Evolutionary conservation across 2,329 filamentous ascomycete species (phyloP).

Genomic region (Iodosphaeria phyllophila): DNA sequence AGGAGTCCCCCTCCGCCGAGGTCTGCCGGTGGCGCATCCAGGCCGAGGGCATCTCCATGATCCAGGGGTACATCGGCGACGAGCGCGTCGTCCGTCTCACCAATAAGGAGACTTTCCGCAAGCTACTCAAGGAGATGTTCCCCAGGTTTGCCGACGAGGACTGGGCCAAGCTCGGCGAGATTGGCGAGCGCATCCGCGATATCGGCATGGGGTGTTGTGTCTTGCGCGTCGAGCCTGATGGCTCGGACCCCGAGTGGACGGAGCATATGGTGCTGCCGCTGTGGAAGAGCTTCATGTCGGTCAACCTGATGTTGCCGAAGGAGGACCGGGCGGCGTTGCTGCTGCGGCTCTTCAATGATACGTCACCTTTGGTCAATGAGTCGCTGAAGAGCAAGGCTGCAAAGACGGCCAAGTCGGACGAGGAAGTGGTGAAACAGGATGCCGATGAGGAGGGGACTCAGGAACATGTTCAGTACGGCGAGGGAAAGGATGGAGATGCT

Average conservation of each 20-base stretch:
- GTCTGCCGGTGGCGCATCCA: slow-evolving; percentile 93
- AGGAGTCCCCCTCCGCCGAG: slow-evolving; percentile 72
- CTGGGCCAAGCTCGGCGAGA: slow-evolving; percentile 66
- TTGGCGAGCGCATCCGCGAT: slow-evolving; percentile 63
- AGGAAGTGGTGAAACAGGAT: slow-evolving; percentile 15
- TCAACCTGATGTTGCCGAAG: slow-evolving; percentile 97
- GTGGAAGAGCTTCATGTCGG: slow-evolving; percentile 79
- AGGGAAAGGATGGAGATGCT: slow-evolving; percentile 1
- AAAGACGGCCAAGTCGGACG: slow-evolving; percentile 17
- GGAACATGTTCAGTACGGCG: no score
- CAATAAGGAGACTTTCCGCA: slow-evolving; percentile 62
- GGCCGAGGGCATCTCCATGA: slow-evolving; percentile 77
- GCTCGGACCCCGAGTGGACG: slow-evolving; percentile 34
- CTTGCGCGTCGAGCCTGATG: slow-evolving; percentile 61
- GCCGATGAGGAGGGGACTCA: no score
- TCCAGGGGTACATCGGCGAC: slow-evolving; percentile 77
- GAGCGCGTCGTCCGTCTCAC: slow-evolving; percentile 56
- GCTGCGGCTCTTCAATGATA: slow-evolving; percentile 78
- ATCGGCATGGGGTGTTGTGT: slow-evolving; percentile 87
- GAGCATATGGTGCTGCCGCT: slow-evolving; percentile 81
- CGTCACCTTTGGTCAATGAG: slow-evolving; percentile 62
- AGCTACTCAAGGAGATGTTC: slow-evolving; percentile 89
- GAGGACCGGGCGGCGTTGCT: slow-evolving; percentile 90
- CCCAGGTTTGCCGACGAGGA: slow-evolving; percentile 63
- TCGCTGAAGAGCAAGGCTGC: slow-evolving; percentile 30